Percentiles rank a stretch among this genome's conserved stretches.
Conservation (phyloP, 108 stramenopile genomes). For the Stephanodiscus minutulus region DNA sequence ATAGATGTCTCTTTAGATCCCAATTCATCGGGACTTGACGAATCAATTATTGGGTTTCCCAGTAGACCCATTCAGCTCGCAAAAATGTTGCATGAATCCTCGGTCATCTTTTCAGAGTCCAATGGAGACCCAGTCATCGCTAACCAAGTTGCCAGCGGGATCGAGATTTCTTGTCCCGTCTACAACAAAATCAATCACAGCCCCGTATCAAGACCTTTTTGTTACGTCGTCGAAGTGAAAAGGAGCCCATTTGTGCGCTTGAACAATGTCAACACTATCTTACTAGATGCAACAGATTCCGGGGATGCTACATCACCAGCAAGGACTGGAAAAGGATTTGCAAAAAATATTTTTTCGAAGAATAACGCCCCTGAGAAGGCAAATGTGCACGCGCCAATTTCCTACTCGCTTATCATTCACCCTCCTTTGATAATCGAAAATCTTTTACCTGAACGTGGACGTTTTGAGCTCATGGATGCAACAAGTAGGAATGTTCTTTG, state of each 20-base stretch:
- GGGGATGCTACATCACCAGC: constrained; percentile 19
- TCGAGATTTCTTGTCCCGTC: constrained; percentile 81
- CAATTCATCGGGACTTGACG: not conserved
- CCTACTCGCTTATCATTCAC: constrained; percentile 86
- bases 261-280: constrained; percentile 3
- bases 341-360: constrained; percentile 26
- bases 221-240: constrained; percentile 87
- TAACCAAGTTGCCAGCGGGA: constrained; percentile 66
- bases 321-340: constrained; percentile 22
- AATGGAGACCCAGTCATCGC: constrained; percentile 52
- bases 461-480: constrained; percentile 92
- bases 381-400: constrained; percentile 69
- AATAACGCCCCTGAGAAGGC: constrained; percentile 10
- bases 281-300: not conserved
- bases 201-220: constrained; percentile 57
- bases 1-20: constrained; percentile 8
- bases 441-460: constrained; percentile 83
- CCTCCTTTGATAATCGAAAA: constrained; percentile 95
- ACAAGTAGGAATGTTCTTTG: constrained; percentile 74
- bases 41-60: constrained; percentile 52
- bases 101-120: constrained; percentile 56
- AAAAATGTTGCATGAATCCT: constrained; percentile 81
- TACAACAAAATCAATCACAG: constrained; percentile 36
- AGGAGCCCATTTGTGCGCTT: constrained; percentile 66
- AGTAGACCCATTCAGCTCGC: constrained; percentile 78